Conservation (phyloP, 345 rosid species). For the Eucalyptus pauciflora region DNA sequence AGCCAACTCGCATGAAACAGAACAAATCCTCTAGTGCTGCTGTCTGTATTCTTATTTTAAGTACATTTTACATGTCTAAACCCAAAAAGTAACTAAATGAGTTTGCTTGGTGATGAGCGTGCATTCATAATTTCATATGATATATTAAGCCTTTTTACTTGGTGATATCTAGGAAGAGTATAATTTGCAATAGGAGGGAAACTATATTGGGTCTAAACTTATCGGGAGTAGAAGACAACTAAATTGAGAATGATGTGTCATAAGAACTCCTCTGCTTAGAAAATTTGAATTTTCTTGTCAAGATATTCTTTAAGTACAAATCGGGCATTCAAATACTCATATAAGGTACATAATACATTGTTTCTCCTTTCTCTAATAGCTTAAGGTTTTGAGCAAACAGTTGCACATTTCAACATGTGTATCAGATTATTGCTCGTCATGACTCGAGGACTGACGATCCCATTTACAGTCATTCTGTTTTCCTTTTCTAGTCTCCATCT, state of each 20-base stretch:
- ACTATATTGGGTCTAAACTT: neutral
- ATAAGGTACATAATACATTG: neutral
- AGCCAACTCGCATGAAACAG: neutral
- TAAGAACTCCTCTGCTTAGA: neutral
- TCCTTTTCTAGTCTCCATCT: neutral
- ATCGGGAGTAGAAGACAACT: neutral
- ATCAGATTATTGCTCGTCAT: neutral
- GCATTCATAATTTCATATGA: neutral
- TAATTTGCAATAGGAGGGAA: neutral
- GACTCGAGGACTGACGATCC: neutral
- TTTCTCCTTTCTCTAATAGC: neutral
- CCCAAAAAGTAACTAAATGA: neutral
- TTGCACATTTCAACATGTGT: neutral
- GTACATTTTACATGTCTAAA: neutral
- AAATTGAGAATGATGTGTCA: neutral
- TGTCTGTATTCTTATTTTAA: neutral
- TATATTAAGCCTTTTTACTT: neutral
- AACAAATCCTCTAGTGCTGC: neutral
- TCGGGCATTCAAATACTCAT: neutral
- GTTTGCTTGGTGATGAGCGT: neutral
- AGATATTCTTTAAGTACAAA: neutral
- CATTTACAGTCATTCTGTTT: neutral
- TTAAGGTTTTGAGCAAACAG: neutral
- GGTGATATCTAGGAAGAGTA: neutral
- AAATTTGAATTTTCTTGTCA: neutral